Base-by-base conservation (phyloP, 2,329 filamentous ascomycete genomes). In the Colletotrichum euphorbiae region DNA sequence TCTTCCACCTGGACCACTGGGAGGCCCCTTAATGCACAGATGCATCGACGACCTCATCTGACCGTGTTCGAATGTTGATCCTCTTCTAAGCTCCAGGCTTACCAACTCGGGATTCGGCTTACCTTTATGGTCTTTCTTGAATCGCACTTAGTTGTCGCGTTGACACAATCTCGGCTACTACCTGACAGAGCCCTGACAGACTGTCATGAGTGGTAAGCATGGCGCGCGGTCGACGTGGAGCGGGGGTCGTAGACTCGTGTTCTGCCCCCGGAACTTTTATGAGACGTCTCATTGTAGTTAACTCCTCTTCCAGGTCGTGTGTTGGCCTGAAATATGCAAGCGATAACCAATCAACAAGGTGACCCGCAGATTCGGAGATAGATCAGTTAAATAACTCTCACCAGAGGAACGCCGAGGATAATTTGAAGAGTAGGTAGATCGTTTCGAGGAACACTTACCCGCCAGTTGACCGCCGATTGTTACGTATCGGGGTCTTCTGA, bases 171-270 rank as follows among this genome's bases (percentile, higher is more conserved):
- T 57, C 15, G n/a, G 28, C 43, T 28, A 31, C 15, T 24, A 36
- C 43, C 43, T 62, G 58, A 57, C 64, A 67, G 58, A 38, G 17
- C 24, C 43, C 43, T 67, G 64, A 62, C 64, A 67, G 52, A 67
- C 36, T 67, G 64, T 67, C 64, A 67, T 21, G 24, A 36, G 51
- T 51, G 58, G 50, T 52, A 57, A 58, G 42, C 45, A 51, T 67
- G 59, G 64, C 59, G 51, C 51, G 58, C 50, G 57, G 57, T 62
- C 36, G 50, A 31, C 12, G 17, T 46, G 8, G 7, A 2, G 12
- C 9, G 9, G n/a, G 46, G 60, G 42, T 52, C 52, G 38, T 46
- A 52, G n/a, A n/a, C n/a, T n/a, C n/a, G n/a, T n/a, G n/a, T 36
- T n/a, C n/a, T 48, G 46, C n/a, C 21, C 33, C 9, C 15, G 28